phyloP scores from a whole-genome alignment of 768 basidiomycete species.

The Pleurotus tuber-regium region DNA sequence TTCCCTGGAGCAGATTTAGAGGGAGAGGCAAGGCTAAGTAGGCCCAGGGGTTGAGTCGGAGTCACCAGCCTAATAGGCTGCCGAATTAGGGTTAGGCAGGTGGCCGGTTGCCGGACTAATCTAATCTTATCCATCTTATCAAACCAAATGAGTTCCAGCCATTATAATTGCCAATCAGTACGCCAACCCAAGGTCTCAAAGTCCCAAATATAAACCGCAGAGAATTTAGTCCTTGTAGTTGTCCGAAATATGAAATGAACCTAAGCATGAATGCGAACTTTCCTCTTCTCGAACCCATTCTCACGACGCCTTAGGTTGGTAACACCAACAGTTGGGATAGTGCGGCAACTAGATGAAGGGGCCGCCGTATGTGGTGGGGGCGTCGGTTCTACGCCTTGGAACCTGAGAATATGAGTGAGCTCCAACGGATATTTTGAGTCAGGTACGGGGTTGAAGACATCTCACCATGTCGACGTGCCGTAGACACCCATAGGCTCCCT shows the following conservation, averaged over 20 bases:
- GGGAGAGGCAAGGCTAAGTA: no score
- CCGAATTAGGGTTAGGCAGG: no score
- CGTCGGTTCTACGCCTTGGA: conserved; percentile 8
- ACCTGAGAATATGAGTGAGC: not conserved
- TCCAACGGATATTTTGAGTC: not conserved
- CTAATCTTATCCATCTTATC: no score
- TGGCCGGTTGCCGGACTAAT: no score
- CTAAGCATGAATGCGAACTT: not conserved
- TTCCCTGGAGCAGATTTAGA: no score
- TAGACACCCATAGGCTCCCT: conserved; percentile 69
- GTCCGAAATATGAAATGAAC: not conserved
- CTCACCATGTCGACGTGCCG: conserved; percentile 61
- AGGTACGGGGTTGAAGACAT: not conserved
- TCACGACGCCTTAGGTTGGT: not conserved
- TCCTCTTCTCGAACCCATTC: not conserved
- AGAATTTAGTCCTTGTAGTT: no score
- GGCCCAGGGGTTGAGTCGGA: no score
- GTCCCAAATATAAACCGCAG: no score
- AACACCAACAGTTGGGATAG: conserved; percentile 9
- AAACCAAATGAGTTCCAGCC: no score
- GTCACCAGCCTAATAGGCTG: no score
- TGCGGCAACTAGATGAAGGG: conserved; percentile 10
- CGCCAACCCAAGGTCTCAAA: no score
- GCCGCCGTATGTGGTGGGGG: conserved; percentile 1
- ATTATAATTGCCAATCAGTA: no score